Conservation (phyloP, 2,329 filamentous ascomycete species). For the Cytospora leucostoma region DNA sequence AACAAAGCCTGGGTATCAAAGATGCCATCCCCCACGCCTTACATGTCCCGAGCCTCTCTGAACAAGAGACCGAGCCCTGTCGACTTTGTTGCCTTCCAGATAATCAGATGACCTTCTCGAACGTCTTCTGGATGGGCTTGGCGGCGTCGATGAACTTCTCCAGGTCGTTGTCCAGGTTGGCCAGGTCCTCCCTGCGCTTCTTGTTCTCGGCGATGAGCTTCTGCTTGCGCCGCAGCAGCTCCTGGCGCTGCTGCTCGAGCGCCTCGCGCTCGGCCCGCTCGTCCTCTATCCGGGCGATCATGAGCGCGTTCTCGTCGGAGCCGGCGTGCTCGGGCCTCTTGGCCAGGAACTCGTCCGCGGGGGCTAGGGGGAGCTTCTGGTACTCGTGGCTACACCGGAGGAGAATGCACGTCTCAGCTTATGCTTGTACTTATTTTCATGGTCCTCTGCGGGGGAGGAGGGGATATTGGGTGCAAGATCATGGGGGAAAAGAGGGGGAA, state of each 20-base stretch:
- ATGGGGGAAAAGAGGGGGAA: not conserved
- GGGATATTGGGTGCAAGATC: too few species aligned
- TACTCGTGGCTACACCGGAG: slow-evolving; percentile 73
- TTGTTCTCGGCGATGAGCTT: slow-evolving; percentile 75
- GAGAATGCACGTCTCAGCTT: not conserved
- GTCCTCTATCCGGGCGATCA: slow-evolving; percentile 87
- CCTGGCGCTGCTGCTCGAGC: slow-evolving; percentile 80
- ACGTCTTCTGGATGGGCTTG: slow-evolving; percentile 83
- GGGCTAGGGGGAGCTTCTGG: slow-evolving; percentile 79
- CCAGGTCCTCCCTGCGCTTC: slow-evolving; percentile 89
- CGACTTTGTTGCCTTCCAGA: not conserved
- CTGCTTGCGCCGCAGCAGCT: slow-evolving; percentile 66
- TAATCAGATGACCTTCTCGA: slow-evolving; percentile 68
- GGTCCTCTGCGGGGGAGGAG: too few species aligned
- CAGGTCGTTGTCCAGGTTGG: slow-evolving; percentile 85
- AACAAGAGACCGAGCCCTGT: not conserved
- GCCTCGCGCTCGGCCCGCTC: slow-evolving; percentile 83
- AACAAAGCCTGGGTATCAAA: not conserved
- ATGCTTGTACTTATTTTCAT: too few species aligned
- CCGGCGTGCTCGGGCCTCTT: slow-evolving; percentile 74
- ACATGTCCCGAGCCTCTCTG: not conserved
- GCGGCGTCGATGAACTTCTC: slow-evolving; percentile 93
- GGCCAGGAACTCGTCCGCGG: slow-evolving; percentile 77
- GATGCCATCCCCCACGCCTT: not conserved
- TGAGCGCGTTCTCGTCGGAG: slow-evolving; percentile 76